These are phyloP conservation scores for Sclerospora graminicola DNA, from an alignment of 352 stramenopile genomes.

Conservation along the genomic window DNA sequence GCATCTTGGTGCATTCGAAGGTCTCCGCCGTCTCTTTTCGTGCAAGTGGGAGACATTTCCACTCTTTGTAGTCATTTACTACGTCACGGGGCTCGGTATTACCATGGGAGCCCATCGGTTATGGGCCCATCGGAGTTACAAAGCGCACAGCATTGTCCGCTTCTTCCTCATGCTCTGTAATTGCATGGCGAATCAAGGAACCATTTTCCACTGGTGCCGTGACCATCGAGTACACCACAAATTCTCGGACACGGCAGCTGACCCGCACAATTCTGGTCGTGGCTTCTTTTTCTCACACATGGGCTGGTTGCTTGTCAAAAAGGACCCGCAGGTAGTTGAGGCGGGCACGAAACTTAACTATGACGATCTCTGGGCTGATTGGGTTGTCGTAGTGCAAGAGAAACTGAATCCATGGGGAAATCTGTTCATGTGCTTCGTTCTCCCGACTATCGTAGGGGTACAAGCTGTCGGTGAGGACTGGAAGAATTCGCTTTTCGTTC, in stretches of 20 bases:
- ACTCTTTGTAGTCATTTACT: slow-evolving; percentile 89
- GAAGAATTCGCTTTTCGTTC: slow-evolving; percentile 94
- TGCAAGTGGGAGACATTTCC: slow-evolving; percentile 85
- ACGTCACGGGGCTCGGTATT: slow-evolving; percentile 93
- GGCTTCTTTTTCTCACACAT: slow-evolving; percentile 99
- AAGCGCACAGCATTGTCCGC: slow-evolving; percentile 84
- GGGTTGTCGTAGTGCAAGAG: slow-evolving; percentile 92
- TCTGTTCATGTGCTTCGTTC: slow-evolving; percentile 96
- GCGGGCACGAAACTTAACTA: slow-evolving; percentile 92
- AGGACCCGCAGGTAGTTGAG: slow-evolving; percentile 88
- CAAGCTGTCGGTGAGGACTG: slow-evolving; percentile 88
- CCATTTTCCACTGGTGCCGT: slow-evolving; percentile 96
- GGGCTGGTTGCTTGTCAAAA: slow-evolving; percentile 98
- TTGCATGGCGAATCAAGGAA: slow-evolving; percentile 96
- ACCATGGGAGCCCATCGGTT: slow-evolving; percentile 97
- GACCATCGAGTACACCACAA: slow-evolving; percentile 99
- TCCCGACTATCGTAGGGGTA: slow-evolving; percentile 87
- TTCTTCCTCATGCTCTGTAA: slow-evolving; percentile 97
- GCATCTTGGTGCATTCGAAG: slow-evolving; percentile 86
- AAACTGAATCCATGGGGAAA: slow-evolving; percentile 96
- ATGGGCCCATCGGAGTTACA: slow-evolving; percentile 95
- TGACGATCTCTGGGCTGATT: slow-evolving; percentile 94
- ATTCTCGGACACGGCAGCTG: slow-evolving; percentile 92
- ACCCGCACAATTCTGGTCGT: slow-evolving; percentile 93
- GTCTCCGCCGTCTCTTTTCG: slow-evolving; percentile 68